Base-by-base conservation (phyloP, 768 basidiomycete species). In the Galerina marginata region DNA sequence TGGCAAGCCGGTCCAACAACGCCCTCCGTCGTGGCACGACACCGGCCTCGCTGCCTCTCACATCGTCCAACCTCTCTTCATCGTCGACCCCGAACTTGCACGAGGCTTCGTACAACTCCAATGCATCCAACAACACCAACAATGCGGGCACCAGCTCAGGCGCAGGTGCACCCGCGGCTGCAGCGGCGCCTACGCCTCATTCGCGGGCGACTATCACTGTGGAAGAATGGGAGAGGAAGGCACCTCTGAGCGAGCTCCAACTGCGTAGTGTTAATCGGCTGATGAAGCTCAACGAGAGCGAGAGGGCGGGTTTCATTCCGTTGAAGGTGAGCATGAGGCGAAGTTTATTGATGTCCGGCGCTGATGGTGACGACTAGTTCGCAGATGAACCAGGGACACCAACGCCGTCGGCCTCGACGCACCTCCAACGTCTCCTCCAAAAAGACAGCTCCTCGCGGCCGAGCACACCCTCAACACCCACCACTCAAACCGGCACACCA, bases 201-300 rank as follows among this genome's bases (percentile, higher is more conserved):
- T 40, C 39, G 14, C 58, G 56, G 26, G 49, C 48, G 9, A 76
- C 77, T 1, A 78, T 93, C 38, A 88, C 80, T 43, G 79, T 96
- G 3, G 95, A 97, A 71, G 93, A 96, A 76, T 99, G 96, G 96
- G 95, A 97, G 66, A 74, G 85, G 0, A 90, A 86, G 65, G 86
- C 94, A 0, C 92, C 93, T 2, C 74, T 98, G 33, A 81, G 79
- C 33, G 90, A 96, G 46, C 68, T 82, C 10, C 89, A 92, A 68
- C 76, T 82, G 15, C 82, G 81, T 56, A 94, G 90, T 63, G 81
- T 96, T 16, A 79, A 79, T 9, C 72, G 76, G 9, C 69, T 96
- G 47, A 89, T 91, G 69, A 71, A 20, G 87, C 86, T 46, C 33
- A 54, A 54, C 6, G 60, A 61, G 3, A 84, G 82, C 59, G 87